A percentile compares a stretch with the other conserved stretches of the same genome.
Conservation (phyloP, 1,284 basidiomycete species). For the Chiua sp. region DNA sequence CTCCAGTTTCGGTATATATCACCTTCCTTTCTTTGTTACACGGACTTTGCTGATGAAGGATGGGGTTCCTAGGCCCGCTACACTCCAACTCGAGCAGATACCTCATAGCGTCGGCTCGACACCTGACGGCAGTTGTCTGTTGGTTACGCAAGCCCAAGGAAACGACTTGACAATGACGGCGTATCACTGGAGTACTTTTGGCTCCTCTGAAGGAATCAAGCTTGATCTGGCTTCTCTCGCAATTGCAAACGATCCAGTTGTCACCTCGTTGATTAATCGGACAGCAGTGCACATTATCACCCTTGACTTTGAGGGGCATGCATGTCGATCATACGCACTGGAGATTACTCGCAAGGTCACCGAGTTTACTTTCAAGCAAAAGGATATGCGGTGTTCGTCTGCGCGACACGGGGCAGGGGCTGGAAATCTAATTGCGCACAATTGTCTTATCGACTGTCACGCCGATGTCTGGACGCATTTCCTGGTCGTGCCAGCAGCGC, state of each 20-base stretch:
- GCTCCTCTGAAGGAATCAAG: conserved; percentile 22
- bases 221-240: conserved; percentile 16
- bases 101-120: conserved; percentile 40
- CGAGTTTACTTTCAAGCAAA: conserved; percentile 58
- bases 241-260: conserved; percentile 1
- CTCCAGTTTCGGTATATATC: conserved; percentile 53
- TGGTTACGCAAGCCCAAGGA: conserved; percentile 38
- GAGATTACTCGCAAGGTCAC: conserved; percentile 59
- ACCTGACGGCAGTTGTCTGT: conserved; percentile 59
- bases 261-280: conserved; percentile 53
- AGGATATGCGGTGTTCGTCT: conserved; percentile 20
- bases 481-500: conserved; percentile 61
- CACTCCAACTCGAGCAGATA: conserved; percentile 21
- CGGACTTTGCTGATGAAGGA: neutral
- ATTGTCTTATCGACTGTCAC: conserved; percentile 61
- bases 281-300: conserved; percentile 47
- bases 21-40: neutral
- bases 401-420: conserved; percentile 20
- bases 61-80: conserved; percentile 22
- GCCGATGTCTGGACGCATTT: conserved; percentile 68
- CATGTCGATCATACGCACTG: conserved; percentile 48
- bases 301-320: conserved; percentile 38
- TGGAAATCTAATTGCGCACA: conserved; percentile 37
- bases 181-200: conserved; percentile 33
- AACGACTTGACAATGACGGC: conserved; percentile 16